These are phyloP conservation scores for Rhizopogon vinicolor DNA, from an alignment of 768 basidiomycete genomes.

Conservation along the genomic window DNA sequence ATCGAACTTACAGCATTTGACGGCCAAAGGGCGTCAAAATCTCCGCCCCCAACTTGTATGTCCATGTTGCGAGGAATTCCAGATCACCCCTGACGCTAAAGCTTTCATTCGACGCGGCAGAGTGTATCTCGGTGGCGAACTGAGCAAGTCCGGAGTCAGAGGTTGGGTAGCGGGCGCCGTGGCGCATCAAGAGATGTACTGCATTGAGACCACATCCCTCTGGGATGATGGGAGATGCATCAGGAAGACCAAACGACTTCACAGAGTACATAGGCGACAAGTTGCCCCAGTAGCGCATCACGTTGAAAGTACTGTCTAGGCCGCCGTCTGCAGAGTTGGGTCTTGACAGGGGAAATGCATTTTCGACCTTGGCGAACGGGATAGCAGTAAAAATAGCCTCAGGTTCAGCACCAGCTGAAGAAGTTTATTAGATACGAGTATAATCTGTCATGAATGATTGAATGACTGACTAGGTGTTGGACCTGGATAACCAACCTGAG, in stretches of 20 bases:
- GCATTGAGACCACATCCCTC: conserved; percentile 41
- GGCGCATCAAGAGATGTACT: conserved; percentile 36
- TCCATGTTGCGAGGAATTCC: conserved; percentile 41
- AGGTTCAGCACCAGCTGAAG: conserved; percentile 39
- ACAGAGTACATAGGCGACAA: conserved; percentile 50
- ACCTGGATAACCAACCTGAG: conserved; percentile 42
- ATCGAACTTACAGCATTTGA: conserved; percentile 28
- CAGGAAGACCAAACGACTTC: conserved; percentile 44
- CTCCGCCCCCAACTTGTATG: conserved; percentile 41
- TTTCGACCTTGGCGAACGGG: conserved; percentile 29
- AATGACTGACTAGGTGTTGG: conserved; percentile 40
- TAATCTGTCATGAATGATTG: neutral
- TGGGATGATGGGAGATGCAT: conserved; percentile 42
- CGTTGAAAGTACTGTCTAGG: conserved; percentile 33
- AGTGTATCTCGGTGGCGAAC: conserved; percentile 25
- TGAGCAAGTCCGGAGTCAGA: conserved; percentile 18
- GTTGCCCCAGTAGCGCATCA: conserved; percentile 43
- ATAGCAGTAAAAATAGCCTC: conserved; percentile 39
- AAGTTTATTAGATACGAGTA: neutral
- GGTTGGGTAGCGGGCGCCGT: conserved; percentile 41
- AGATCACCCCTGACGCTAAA: conserved; percentile 32
- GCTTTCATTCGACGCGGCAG: conserved; percentile 16
- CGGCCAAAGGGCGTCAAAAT: conserved; percentile 45
- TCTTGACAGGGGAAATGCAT: conserved; percentile 37
- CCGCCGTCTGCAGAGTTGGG: conserved; percentile 29